phyloP scores from a whole-genome alignment of 495 filamentous ascomycete species.

The Pyronema domesticum region DNA sequence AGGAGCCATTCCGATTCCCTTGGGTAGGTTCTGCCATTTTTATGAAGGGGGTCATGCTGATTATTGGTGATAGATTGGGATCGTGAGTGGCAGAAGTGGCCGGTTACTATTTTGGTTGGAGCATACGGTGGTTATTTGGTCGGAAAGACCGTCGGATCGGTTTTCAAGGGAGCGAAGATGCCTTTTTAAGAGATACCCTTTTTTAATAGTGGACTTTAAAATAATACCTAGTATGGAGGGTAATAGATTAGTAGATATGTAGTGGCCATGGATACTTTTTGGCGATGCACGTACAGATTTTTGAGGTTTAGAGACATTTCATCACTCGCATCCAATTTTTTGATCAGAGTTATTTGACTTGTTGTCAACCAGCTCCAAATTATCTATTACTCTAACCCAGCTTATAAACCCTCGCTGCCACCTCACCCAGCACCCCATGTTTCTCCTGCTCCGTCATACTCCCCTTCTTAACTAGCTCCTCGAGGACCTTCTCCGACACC shows the following conservation, averaged over 20 bases:
- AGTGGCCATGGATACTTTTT: too few relatives aligned
- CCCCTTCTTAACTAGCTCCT: conserved; percentile 33
- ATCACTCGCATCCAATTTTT: too few relatives aligned
- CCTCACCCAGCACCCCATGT: conserved; percentile 48
- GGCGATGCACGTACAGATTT: too few relatives aligned
- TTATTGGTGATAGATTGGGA: conserved; percentile 33
- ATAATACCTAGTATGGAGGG: too few relatives aligned
- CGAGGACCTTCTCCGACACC: conserved; percentile 37
- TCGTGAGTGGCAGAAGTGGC: conserved; percentile 95
- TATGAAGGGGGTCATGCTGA: conserved; percentile 1
- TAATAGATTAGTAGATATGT: too few relatives aligned
- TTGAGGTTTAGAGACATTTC: too few relatives aligned
- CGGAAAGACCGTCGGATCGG: conserved; percentile 43
- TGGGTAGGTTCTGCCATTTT: conserved; percentile 32
- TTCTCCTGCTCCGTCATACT: conserved; percentile 38
- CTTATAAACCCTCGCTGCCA: conserved; percentile 48
- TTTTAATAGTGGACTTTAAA: too few relatives aligned
- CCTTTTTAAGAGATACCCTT: conserved; percentile 28
- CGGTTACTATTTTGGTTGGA: conserved; percentile 67
- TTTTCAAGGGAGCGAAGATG: conserved; percentile 46
- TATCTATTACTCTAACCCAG: conserved; percentile 18
- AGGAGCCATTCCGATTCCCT: conserved; percentile 79
- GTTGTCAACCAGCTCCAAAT: conserved; percentile 1
- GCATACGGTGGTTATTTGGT: conserved; percentile 49
- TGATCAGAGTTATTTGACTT: too few relatives aligned